Evolutionary conservation across 2,329 filamentous ascomycete genomes (phyloP), one percentile per base, ranked within the genome.

Genomic region (Diaporthe aspalathi): DNA sequence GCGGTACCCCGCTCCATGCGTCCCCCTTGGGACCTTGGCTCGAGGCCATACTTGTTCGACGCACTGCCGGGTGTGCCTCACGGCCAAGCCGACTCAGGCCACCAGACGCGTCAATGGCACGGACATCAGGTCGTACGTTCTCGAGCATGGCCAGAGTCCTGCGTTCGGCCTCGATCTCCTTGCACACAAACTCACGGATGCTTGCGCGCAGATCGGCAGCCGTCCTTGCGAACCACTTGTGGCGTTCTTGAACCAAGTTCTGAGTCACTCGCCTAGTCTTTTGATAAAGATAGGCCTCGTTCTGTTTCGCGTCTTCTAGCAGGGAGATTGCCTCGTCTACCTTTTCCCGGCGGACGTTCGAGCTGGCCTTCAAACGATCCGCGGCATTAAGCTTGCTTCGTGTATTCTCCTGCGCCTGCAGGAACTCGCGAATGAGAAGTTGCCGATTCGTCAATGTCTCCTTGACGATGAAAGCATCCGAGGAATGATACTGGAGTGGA

Each of bases 11-110:
- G 77, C 94, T 97, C 96, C 96, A 99, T 20, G 96, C 92, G 81
- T 99, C 96, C n/a, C 96, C 96, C 84, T 97, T 97, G 63, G 96
- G 95, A 0, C 96, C 96, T 82, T 99, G 96, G 77, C 93, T 96
- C 57, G 93, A 93, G 20, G 93, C 93, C 75, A 98, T 83, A 81
- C 90, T 95, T 32, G 91, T 83, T 73, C 95, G 90, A 68, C 96
- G 90, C 72, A 84, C 81, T 6, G 91, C 84, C 2, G 96, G 95
- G 80, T 97, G 94, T 20, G 93, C 86, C 82, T 99, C 96, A 71
- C 96, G 91, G 52, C 96, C 96, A 43, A 99, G 87, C 52, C 96
- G 90, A 77, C 93, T 96, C 56, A 99, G 89, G 14, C 96, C 96
- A 68, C 96, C 96, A 8, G 93, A 95, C 47, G 92, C 87, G 81